Conservation (phyloP, 177 flowering plant genomes). For the Vitis hybrid region DNA sequence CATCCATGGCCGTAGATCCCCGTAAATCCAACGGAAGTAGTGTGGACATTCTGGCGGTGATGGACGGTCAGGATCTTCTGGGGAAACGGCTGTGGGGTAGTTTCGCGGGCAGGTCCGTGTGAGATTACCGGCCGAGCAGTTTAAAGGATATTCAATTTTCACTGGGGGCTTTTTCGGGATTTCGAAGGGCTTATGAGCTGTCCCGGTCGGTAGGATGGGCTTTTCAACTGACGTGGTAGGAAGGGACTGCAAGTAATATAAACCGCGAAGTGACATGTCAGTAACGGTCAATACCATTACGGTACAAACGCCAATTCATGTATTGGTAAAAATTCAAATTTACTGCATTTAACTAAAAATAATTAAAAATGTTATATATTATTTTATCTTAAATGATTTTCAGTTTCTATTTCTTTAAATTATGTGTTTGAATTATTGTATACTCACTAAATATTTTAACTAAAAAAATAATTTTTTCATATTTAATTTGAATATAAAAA, state of each 20-base stretch:
- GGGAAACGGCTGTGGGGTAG: slow-evolving; percentile 23
- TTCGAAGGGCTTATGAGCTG: neutral
- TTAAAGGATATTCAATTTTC: slow-evolving; percentile 30
- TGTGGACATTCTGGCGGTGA: slow-evolving; percentile 54
- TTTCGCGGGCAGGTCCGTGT: slow-evolving; percentile 41
- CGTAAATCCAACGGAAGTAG: slow-evolving; percentile 83
- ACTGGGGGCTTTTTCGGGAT: slow-evolving; percentile 10
- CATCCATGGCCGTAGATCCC: slow-evolving; percentile 81
- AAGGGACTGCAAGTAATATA: neutral
- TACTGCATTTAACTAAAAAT: too few species aligned
- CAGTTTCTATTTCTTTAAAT: too few species aligned
- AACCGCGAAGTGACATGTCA: slow-evolving; percentile 1
- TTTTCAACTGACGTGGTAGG: neutral
- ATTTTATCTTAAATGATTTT: too few species aligned
- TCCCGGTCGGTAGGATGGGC: neutral
- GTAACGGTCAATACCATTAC: too few species aligned
- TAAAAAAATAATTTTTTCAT: too few species aligned
- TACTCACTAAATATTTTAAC: too few species aligned
- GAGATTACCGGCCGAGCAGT: slow-evolving; percentile 30
- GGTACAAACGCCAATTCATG: too few species aligned
- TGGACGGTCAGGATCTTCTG: slow-evolving; percentile 16
- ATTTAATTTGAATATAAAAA: too few species aligned
- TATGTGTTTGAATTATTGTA: too few species aligned
- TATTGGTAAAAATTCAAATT: too few species aligned
- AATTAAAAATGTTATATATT: too few species aligned